These are phyloP conservation scores for Gnetum montanum DNA, from an alignment of 75 land plant species.

Conservation along the genomic window DNA sequence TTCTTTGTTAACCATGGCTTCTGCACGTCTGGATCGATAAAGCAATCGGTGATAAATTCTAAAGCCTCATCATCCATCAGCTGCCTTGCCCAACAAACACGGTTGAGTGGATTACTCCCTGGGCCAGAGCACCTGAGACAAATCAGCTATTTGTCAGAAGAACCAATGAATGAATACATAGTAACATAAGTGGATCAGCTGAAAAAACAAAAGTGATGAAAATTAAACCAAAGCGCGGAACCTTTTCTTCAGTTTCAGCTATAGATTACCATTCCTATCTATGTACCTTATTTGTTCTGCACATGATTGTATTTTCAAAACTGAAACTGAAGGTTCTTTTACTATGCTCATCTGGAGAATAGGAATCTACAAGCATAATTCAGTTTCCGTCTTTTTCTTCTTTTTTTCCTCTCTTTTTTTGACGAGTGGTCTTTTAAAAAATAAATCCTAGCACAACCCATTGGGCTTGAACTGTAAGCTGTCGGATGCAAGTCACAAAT, in stretches of 20 bases:
- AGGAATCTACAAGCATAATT: no score
- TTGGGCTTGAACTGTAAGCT: no score
- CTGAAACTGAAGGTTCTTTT: no score
- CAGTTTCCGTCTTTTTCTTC: no score
- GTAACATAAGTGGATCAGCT: not conserved
- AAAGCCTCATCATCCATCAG: conserved; percentile 58
- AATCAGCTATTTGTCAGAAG: conserved; percentile 1
- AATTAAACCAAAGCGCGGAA: not conserved
- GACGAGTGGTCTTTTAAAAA: no score
- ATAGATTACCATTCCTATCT: not conserved
- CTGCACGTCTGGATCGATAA: conserved; percentile 59
- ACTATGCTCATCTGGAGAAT: no score
- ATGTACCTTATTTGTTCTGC: no score
- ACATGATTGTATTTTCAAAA: no score
- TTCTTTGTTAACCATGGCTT: conserved; percentile 42
- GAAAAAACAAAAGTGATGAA: not conserved
- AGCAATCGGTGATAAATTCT: conserved; percentile 37
- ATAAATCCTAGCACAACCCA: no score
- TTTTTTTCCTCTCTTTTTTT: no score
- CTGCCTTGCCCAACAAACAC: conserved; percentile 65
- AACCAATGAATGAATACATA: not conserved
- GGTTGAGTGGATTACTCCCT: conserved; percentile 45
- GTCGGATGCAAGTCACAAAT: no score
- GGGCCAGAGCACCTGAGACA: conserved; percentile 67
- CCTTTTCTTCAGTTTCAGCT: not conserved